Base-by-base conservation (phyloP, 352 stramenopile genomes). In the Phytophthora crassamura region DNA sequence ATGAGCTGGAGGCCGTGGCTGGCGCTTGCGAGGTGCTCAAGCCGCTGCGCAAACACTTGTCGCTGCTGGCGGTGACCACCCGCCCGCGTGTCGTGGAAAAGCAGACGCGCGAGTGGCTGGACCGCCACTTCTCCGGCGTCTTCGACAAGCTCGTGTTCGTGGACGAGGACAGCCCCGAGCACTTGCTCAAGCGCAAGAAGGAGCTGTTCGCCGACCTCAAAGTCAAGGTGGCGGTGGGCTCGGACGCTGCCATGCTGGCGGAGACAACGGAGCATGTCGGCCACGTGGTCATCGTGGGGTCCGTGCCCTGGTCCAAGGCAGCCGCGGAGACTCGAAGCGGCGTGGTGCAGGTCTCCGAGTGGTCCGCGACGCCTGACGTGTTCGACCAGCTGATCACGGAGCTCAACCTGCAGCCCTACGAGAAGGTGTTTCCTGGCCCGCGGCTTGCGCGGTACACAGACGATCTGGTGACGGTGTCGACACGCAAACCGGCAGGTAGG, bases 91-190 rank as follows among this genome's bases (percentile, higher is more conserved):
- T 50, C 12, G 75, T 85, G 25, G 85, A 93, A 67, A 89, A 81
- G 49, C 67, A 73, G n/a, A 91, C 85, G 22, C 78, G 83, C 41
- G 82, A 90, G 71, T 93, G 85, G 85, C 62, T 93, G 15, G 85
- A 93, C 48, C 56, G 64, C 33, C 54, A 89, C 54, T 91, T 86
- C 39, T 11, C 55, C 5, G 82, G 80, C 6, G 74, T 93, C 10
- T 93, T 93, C 25, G 83, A 91, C 65, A 91, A 87, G 54, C 74
- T 93, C 18, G 62, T 91, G 40, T 89, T 93, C 57, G 63, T 90
- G 34, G 83, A 90, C 48, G 78, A 76, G 14, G 75, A 71, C 33
- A 61, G 47, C 18, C 53, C 62, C 14, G 76, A 80, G 20, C 65
- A 78, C n/a, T 22, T 78, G 11, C 45, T 83, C 8, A 41, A 66